Percentiles rank a stretch among this genome's conserved stretches.
These are phyloP conservation scores for Apiospora arundinis DNA, from an alignment of 2,329 filamentous ascomycete species.

Conservation along the genomic window DNA sequence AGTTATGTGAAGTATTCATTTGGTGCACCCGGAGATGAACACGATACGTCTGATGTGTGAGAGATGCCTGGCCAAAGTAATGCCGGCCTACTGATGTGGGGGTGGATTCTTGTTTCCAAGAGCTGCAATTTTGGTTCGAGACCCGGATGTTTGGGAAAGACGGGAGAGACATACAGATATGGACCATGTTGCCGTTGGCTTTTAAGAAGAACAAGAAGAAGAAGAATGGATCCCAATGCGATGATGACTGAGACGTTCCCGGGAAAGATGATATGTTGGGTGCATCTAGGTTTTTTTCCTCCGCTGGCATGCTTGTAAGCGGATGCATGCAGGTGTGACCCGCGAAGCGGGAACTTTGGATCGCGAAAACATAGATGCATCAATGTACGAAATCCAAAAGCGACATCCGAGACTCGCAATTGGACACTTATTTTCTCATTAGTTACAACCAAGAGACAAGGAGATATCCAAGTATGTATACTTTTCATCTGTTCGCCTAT, in stretches of 20 bases:
- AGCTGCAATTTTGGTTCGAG: too few relatives aligned
- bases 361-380: not conserved
- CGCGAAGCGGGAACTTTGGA: not conserved
- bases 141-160: not conserved
- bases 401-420: not conserved
- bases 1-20: not conserved
- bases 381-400: not conserved
- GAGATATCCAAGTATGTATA: too few relatives aligned
- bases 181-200: too few relatives aligned
- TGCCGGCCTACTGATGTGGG: not conserved
- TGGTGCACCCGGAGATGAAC: not conserved
- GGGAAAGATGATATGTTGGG: not conserved
- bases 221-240: not conserved
- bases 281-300: not conserved
- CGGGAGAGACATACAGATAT: not conserved
- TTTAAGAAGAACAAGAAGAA: not conserved
- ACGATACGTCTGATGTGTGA: constrained; percentile 4
- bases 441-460: too few relatives aligned
- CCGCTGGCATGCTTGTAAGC: not conserved
- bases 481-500: too few relatives aligned
- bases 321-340: not conserved
- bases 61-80: not conserved
- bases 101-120: too few relatives aligned
- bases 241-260: not conserved
- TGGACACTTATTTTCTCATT: too few relatives aligned